Base-by-base conservation (phyloP, 345 rosid species). In the Anastatica hierochuntica region DNA sequence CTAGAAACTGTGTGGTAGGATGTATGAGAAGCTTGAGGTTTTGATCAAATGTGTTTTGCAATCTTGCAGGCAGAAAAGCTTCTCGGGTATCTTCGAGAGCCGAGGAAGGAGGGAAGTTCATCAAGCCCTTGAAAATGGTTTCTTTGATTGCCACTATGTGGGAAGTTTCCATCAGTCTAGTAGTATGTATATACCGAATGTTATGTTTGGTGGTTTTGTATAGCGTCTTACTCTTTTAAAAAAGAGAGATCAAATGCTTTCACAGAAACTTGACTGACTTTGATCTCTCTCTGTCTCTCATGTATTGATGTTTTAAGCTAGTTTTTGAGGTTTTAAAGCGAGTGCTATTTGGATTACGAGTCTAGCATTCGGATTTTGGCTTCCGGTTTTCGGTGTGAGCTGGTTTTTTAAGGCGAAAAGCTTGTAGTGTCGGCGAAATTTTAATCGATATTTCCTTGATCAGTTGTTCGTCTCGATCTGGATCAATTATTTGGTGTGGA, bases 1-100 rank as follows among this genome's bases (percentile, higher is more conserved):
- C 3, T 2, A n/a, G n/a, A 11, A 29, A 54, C 14, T n/a, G 16
- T 53, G 43, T 39, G 24, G 7, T 53, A 39, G 37, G 10, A 41
- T 20, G 33, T 33, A 17, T 48, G 16, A 38, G 37, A 47, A 39
- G 23, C 58, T 51, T 43, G 20, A 43, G 27, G n/a, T n/a, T 1
- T 10, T 53, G 50, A 65, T 49, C 1, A 34, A 36, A 34, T 17
- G 39, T 19, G 53, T 43, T 67, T 24, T 24, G 27, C 1, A 10
- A 16, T 41, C 21, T 18, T 72, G 77, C 83, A 92, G 98, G 98
- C 98, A 26, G 98, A 88, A 72, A 88, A 70, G 11, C 95, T 85
- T 18, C 80, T 85, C 43, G 77, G 75, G 40, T 80, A 85, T 72
- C 75, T 85, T 48, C 61, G 95, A 63, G 95, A 77, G 62, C 80